These are phyloP conservation scores for Globisporangium splendens DNA, from an alignment of 352 stramenopile genomes.

Conservation along the genomic window DNA sequence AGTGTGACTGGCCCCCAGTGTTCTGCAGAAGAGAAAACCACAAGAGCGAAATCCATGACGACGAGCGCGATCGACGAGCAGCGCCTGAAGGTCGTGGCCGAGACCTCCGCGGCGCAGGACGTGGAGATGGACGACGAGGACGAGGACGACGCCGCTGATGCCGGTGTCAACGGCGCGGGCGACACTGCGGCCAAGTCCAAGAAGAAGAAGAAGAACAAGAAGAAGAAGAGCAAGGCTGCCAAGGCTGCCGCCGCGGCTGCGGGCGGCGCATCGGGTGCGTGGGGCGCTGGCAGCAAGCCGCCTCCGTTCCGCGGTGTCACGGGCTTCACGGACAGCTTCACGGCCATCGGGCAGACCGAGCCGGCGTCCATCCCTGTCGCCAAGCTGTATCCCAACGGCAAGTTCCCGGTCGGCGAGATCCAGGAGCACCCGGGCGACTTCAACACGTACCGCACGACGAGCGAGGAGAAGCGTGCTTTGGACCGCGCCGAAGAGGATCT, in stretches of 20 bases:
- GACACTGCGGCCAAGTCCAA: constrained; percentile 15
- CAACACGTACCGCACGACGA: constrained; percentile 80
- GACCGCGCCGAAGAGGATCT: constrained; percentile 63
- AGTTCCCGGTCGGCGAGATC: constrained; percentile 89
- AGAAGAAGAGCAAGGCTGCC: constrained; percentile 18
- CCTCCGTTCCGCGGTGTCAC: constrained; percentile 47
- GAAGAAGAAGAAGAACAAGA: constrained; percentile 50
- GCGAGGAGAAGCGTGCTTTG: constrained; percentile 61
- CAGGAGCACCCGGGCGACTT: constrained; percentile 86
- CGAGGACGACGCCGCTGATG: constrained; percentile 5
- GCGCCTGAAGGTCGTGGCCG: background rate
- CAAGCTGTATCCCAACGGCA: constrained; percentile 33
- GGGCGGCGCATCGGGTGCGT: background rate
- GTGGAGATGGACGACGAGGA: constrained; percentile 13
- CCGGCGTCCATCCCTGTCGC: constrained; percentile 87
- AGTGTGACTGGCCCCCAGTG: no score
- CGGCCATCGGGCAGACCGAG: constrained; percentile 90
- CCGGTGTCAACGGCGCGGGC: background rate
- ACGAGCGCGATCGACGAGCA: constrained; percentile 6
- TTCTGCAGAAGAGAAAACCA: no score
- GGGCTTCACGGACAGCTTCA: constrained; percentile 89
- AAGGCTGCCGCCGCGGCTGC: constrained; percentile 6
- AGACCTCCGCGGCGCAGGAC: background rate
- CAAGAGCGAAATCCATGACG: no score
- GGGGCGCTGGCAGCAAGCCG: constrained; percentile 22